Conservation (phyloP, 2,329 filamentous ascomycete species). For the Aspergillus tamarii region DNA sequence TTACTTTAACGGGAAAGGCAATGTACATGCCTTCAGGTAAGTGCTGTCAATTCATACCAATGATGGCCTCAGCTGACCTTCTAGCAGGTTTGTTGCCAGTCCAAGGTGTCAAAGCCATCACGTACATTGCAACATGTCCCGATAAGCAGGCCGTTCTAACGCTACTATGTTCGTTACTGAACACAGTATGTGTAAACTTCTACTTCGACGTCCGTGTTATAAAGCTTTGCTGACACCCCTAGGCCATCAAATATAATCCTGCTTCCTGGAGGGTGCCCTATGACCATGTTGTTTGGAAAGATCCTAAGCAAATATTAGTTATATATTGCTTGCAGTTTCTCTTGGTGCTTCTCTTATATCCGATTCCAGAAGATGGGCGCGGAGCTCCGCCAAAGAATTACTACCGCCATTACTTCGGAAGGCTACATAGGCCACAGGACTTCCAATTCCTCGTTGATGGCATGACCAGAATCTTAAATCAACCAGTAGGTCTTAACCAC, state of each 20-base stretch:
- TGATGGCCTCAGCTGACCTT: slow-evolving; percentile 13
- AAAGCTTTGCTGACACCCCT: slow-evolving; percentile 17
- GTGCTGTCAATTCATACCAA: slow-evolving; percentile 22
- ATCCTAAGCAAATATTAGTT: slow-evolving; percentile 85
- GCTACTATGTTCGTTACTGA: slow-evolving; percentile 86
- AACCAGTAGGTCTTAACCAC: slow-evolving; percentile 59
- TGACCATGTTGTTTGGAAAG: slow-evolving; percentile 87
- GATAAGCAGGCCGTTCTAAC: slow-evolving; percentile 93
- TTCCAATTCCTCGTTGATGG: slow-evolving; percentile 97
- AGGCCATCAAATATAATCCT: slow-evolving; percentile 95
- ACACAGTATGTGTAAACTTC: slow-evolving; percentile 67
- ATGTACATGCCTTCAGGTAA: slow-evolving; percentile 84
- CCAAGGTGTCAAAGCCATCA: slow-evolving; percentile 80
- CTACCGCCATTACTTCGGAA: slow-evolving; percentile 88
- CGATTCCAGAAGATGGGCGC: slow-evolving; percentile 75
- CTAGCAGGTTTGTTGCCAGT: slow-evolving; percentile 68
- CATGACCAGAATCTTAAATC: slow-evolving; percentile 88
- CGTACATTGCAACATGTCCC: slow-evolving; percentile 82
- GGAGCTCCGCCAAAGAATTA: slow-evolving; percentile 78
- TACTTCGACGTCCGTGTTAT: not conserved
- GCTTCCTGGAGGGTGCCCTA: slow-evolving; percentile 93
- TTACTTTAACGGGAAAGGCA: slow-evolving; percentile 85
- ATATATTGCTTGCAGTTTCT: slow-evolving; percentile 90
- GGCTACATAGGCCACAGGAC: slow-evolving; percentile 89
- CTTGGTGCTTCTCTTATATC: slow-evolving; percentile 82